Conservation (phyloP, 352 stramenopile genomes). For the Globisporangium paddicum region DNA sequence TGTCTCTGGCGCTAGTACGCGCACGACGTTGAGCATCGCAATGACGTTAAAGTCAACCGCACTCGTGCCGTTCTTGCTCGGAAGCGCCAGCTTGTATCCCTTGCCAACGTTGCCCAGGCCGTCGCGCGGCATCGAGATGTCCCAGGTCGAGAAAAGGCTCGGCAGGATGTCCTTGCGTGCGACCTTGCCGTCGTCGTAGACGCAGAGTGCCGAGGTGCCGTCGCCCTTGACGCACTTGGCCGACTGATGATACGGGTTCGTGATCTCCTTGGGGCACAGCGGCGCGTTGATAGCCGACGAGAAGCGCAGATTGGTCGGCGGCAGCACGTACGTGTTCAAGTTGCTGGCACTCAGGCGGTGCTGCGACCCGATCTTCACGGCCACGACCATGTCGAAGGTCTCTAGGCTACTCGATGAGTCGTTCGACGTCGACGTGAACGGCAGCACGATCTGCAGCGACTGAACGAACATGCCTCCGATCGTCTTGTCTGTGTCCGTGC, state of each 20-base stretch:
- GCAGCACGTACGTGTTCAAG: not conserved
- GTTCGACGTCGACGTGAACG: not conserved
- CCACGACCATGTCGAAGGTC: not conserved
- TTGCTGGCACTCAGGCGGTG: not conserved
- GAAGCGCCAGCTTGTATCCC: not conserved
- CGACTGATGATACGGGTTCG: not conserved
- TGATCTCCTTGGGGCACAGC: not conserved
- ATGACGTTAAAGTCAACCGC: not conserved
- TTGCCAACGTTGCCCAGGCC: not conserved
- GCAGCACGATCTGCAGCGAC: slow-evolving; percentile 2
- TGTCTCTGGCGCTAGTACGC: not conserved
- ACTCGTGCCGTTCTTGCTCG: not conserved
- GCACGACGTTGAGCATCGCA: not conserved
- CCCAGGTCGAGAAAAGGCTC: not conserved
- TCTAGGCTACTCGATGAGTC: not conserved
- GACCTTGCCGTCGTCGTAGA: not conserved
- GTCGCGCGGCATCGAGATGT: not conserved
- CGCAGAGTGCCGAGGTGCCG: not conserved
- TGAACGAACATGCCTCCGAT: not conserved
- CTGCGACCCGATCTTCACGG: not conserved
- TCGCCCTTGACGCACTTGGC: slow-evolving; percentile 1
- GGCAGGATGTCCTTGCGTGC: not conserved
- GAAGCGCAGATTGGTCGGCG: not conserved
- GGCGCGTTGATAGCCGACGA: not conserved
- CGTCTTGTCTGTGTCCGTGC: not conserved